Conservation (phyloP, 2,329 filamentous ascomycete species). For the Trichoderma aggressivum region DNA sequence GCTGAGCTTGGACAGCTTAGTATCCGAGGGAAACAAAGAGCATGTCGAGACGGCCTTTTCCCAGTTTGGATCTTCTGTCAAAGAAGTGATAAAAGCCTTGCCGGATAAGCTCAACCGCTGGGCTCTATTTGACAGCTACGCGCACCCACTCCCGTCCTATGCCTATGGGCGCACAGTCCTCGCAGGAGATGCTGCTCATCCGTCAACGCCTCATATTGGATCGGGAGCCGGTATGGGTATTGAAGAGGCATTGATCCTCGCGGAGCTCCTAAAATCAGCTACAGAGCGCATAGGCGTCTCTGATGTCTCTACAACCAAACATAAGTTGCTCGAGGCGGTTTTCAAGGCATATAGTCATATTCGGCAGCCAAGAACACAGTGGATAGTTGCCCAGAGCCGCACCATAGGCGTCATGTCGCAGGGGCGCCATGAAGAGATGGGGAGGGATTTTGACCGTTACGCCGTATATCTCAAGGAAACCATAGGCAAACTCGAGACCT, state of each 20-base stretch:
- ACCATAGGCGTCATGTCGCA: not conserved
- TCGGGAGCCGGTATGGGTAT: not conserved
- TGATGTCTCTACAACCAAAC: not conserved
- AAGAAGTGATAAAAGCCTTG: not conserved
- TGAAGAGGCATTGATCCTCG: not conserved
- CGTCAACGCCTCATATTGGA: constrained; percentile 27
- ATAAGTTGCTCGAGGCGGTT: not conserved
- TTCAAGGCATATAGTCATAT: not conserved
- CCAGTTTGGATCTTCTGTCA: not conserved
- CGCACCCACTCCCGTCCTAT: not conserved
- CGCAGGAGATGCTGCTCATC: constrained; percentile 28
- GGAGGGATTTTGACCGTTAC: not conserved
- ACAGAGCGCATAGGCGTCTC: not conserved
- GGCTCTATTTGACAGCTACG: constrained; percentile 21
- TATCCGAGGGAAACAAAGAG: not conserved
- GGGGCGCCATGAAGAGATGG: not conserved
- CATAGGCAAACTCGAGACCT: not conserved
- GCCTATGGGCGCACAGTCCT: not conserved
- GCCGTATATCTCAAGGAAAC: not conserved
- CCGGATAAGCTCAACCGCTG: constrained; percentile 16
- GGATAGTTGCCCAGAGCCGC: not conserved
- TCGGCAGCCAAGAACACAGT: not conserved
- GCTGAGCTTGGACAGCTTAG: not conserved
- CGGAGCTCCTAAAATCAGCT: not conserved
- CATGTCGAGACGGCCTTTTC: not conserved